phyloP scores from a whole-genome alignment of 2,329 filamentous ascomycete genomes.

The Alternaria panax region DNA sequence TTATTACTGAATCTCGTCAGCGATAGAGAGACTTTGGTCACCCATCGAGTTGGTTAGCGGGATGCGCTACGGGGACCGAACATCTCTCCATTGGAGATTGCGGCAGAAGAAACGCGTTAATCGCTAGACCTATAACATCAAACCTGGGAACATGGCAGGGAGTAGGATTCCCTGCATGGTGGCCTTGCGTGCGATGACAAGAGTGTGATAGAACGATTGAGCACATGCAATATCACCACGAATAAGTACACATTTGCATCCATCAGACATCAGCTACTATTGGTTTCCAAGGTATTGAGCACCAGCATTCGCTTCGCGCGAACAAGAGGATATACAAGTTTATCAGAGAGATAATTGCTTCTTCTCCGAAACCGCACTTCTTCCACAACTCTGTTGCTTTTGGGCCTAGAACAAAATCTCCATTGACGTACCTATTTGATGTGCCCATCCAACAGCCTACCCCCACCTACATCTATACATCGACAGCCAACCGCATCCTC shows the following conservation, averaged over 20 bases:
- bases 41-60: not conserved
- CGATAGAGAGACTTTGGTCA: not conserved
- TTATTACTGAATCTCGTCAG: not conserved
- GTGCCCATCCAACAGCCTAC: not conserved
- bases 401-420: not conserved
- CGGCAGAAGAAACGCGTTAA: not conserved
- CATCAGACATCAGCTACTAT: not conserved
- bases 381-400: not conserved
- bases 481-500: slow-evolving; percentile 25
- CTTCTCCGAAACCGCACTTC: not conserved
- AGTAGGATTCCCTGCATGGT: not conserved
- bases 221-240: not conserved
- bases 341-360: not conserved
- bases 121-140: not conserved
- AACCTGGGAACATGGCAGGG: not conserved
- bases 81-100: not conserved
- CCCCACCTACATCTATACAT: not conserved
- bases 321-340: not conserved
- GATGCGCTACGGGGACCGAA: not conserved
- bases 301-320: not conserved
- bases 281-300: not conserved
- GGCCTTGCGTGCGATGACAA: not conserved
- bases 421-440: not conserved
- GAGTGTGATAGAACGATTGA: not conserved
- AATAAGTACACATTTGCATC: not conserved